phyloP scores from a whole-genome alignment of 2,329 filamentous ascomycete species.

The Tolypocladium paradoxum region DNA sequence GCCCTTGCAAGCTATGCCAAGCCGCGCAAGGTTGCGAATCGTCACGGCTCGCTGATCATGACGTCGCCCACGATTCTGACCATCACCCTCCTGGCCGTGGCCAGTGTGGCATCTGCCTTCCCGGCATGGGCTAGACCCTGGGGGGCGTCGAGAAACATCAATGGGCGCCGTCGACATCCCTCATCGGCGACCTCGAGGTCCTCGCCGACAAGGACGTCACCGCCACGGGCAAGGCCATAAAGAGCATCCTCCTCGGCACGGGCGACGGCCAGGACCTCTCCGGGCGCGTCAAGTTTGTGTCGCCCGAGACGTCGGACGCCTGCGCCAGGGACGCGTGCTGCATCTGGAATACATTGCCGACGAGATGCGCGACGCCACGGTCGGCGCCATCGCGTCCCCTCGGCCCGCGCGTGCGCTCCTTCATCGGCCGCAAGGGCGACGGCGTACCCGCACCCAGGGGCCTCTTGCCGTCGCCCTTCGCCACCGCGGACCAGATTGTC shows the following conservation, averaged over 20 bases:
- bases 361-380: slow-evolving; percentile 26
- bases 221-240: slow-evolving; percentile 18
- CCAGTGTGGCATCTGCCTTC: neutral
- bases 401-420: slow-evolving; percentile 34
- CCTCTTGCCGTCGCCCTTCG: slow-evolving; percentile 29
- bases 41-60: too few species aligned
- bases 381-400: slow-evolving; percentile 34
- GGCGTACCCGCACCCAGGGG: slow-evolving; percentile 24
- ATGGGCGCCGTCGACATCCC: neutral
- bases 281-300: neutral
- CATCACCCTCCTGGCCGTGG: neutral
- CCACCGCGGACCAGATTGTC: slow-evolving; percentile 30
- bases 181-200: slow-evolving; percentile 25
- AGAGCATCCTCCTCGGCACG: slow-evolving; percentile 18
- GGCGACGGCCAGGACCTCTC: neutral
- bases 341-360: slow-evolving; percentile 28
- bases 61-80: neutral
- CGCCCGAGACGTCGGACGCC: slow-evolving; percentile 1
- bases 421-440: slow-evolving; percentile 37
- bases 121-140: neutral
- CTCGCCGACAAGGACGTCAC: slow-evolving; percentile 17
- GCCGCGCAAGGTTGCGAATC: too few species aligned
- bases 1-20: too few species aligned
- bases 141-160: neutral
- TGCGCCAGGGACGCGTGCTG: slow-evolving; percentile 27